Conservation (phyloP, 2,329 filamentous ascomycete species). For the Leptographium galeiforme region DNA sequence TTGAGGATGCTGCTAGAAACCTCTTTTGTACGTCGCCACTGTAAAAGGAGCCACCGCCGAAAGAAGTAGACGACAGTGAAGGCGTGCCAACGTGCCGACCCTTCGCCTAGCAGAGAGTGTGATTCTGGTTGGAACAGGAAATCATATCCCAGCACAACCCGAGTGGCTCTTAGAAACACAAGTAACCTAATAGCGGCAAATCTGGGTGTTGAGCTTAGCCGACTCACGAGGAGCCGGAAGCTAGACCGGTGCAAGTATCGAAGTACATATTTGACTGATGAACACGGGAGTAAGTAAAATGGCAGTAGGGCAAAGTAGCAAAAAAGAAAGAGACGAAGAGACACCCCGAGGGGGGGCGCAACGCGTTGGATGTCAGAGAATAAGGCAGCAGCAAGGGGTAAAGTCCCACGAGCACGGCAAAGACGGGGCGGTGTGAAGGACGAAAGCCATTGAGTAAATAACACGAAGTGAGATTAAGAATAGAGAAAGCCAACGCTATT, state of each 20-base stretch:
- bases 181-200: background rate
- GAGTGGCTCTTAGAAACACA: too few species aligned
- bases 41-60: too few species aligned
- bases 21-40: too few species aligned
- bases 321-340: background rate
- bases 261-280: background rate
- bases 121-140: background rate
- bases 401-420: slow-evolving; percentile 2
- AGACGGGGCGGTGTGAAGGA: slow-evolving; percentile 7
- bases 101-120: background rate
- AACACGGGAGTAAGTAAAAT: background rate
- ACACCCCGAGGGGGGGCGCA: background rate
- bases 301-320: background rate
- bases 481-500: background rate
- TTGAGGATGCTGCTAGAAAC: too few species aligned
- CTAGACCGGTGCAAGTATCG: background rate
- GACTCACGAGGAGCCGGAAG: background rate
- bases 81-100: background rate
- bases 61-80: background rate
- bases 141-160: background rate
- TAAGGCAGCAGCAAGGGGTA: background rate
- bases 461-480: background rate
- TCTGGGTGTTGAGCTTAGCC: background rate
- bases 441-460: background rate
- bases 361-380: background rate